Percentiles rank a stretch among this genome's conserved stretches.
These are phyloP conservation scores for Yamadazyma phyllophila DNA, from an alignment of 805 yeast species.

Conservation along the genomic window DNA sequence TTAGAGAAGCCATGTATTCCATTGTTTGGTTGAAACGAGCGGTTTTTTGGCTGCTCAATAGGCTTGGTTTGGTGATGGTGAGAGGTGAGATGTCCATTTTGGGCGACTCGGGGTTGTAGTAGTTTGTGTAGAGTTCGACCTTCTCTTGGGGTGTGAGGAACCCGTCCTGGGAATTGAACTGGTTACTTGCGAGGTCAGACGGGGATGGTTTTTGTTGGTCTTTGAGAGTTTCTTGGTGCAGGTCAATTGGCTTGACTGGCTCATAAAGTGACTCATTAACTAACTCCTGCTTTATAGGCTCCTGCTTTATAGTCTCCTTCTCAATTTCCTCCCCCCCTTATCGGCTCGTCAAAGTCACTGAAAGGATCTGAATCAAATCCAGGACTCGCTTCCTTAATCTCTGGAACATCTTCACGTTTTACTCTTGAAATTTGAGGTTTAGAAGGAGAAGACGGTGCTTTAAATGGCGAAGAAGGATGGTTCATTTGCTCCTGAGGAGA, in stretches of 20 bases:
- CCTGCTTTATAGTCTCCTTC: no score
- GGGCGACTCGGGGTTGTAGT: slow-evolving; percentile 24
- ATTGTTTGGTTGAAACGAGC: slow-evolving; percentile 4
- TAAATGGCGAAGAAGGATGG: not conserved
- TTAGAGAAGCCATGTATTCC: slow-evolving; percentile 2
- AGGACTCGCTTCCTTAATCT: not conserved
- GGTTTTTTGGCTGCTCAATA: slow-evolving; percentile 7
- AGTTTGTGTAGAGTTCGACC: slow-evolving; percentile 40
- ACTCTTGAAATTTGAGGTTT: not conserved
- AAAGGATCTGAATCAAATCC: not conserved
- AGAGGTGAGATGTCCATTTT: slow-evolving; percentile 19
- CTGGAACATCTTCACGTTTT: not conserved
- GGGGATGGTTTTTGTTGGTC: no score
- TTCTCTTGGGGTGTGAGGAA: slow-evolving; percentile 37
- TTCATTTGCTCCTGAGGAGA: not conserved
- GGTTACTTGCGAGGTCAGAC: slow-evolving; percentile 15
- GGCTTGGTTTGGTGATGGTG: slow-evolving; percentile 12
- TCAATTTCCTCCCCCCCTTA: no score
- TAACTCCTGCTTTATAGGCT: no score
- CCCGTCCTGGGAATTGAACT: slow-evolving; percentile 33
- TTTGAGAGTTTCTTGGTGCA: no score
- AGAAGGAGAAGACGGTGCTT: not conserved
- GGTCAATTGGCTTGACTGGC: no score
- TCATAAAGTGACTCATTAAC: no score
- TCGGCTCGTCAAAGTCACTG: slow-evolving; percentile 1